Base-by-base conservation (phyloP, 257 asterid species). In the Plantago major region DNA sequence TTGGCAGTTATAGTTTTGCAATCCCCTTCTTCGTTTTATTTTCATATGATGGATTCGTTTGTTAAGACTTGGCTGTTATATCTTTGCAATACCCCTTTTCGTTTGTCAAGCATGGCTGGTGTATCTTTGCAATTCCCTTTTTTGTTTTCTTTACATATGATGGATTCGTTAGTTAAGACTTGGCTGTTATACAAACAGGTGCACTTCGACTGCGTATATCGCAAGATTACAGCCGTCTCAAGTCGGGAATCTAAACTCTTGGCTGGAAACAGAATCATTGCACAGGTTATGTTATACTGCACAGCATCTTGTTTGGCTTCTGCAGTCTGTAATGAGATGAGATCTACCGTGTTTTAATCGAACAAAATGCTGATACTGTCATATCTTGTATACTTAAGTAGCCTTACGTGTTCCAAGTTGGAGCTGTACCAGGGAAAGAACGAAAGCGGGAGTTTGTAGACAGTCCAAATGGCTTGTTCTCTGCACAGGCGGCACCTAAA, bases 401-500 rank as follows among this genome's bases (percentile, higher is more conserved):
- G 98, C 97, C 98, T 46, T 92, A 92, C 26, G 88, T 71, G 76
- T 92, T 92, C 80, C 97, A 89, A 81, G 88, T 92, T 57, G 98
- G 97, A 64, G 88, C 93, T 17, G 19, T 79, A 22, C 93, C 98
- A 0, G 98, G 98, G 54, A 92, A 82, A 81, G 98, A 92, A 81
- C 78, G 98, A 49, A 89, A 89, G 76, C 88, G 97, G 6, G 95
- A 92, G 72, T 92, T 89, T 77, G 95, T 84, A 62, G 95, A 89
- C 76, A 92, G 77, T 65, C 85, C 97, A 46, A 92, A 92, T 50
- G 98, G 98, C 57, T 68, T 92, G 73, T 92, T 92, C 69, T 92
- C 98, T 28, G 98, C 98, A 66, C 97, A 92, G 70, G 98, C 98
- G 53, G 83, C 98, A 22, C 95, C 98, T 0, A 92, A 92, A 72